Evolutionary conservation across 169 alveolate genomes (phyloP).

Genomic region (Eimeria praecox): DNA sequence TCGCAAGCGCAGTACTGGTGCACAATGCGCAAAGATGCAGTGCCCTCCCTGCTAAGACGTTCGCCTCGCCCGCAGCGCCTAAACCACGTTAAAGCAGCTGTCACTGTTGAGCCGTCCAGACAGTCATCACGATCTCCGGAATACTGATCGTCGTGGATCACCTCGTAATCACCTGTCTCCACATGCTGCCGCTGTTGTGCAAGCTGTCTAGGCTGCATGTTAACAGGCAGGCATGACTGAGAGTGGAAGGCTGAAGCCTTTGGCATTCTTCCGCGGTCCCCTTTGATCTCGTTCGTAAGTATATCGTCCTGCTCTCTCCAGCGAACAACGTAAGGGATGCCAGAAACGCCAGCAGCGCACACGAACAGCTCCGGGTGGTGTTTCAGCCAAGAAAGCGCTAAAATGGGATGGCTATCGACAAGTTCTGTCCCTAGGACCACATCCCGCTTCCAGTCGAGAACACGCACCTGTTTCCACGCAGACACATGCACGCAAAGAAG

Average conservation of each 20-base stretch:
- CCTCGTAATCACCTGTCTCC: neutral
- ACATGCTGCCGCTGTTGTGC: conserved; percentile 8
- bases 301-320: conserved; percentile 75
- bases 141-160: neutral
- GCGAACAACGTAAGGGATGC: conserved; percentile 82
- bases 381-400: conserved; percentile 84
- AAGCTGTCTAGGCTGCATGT: neutral
- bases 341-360: conserved; percentile 83
- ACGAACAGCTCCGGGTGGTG: conserved; percentile 83
- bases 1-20: conserved; percentile 73
- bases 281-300: neutral
- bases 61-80: conserved; percentile 61
- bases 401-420: conserved; percentile 79
- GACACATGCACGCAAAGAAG: neutral
- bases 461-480: conserved; percentile 14
- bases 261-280: conserved; percentile 33
- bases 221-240: neutral
- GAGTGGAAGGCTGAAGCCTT: neutral
- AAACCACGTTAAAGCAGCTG: conserved; percentile 57
- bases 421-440: conserved; percentile 39
- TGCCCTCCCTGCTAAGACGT: conserved; percentile 46
- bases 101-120: conserved; percentile 29
- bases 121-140: neutral
- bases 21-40: conserved; percentile 73
- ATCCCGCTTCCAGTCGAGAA: conserved; percentile 62